These are phyloP conservation scores for Cyclotella baltica DNA, from an alignment of 108 stramenopile genomes.

Conservation along the genomic window DNA sequence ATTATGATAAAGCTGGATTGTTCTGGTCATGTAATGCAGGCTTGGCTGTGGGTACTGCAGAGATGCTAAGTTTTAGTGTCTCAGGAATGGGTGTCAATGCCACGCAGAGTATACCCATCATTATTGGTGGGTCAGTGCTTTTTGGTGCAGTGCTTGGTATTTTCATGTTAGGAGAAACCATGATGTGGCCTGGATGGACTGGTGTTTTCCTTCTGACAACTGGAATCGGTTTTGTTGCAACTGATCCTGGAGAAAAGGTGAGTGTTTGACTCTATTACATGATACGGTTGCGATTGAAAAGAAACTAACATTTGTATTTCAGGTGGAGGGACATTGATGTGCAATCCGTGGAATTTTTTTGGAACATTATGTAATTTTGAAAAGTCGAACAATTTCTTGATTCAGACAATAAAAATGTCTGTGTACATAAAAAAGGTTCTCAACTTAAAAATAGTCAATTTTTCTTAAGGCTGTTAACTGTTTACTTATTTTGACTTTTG, in stretches of 20 bases:
- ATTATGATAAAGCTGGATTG: constrained; percentile 26
- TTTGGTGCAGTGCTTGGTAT: constrained; percentile 69
- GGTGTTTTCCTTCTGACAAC: constrained; percentile 59
- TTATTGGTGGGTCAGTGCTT: constrained; percentile 76
- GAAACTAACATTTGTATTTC: no score
- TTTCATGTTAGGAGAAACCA: constrained; percentile 48
- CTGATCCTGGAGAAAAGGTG: constrained; percentile 44
- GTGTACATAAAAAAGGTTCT: no score
- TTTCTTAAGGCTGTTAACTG: no score
- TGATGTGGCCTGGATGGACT: constrained; percentile 62
- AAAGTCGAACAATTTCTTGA: no score
- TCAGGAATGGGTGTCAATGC: constrained; percentile 75
- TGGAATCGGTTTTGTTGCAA: constrained; percentile 69
- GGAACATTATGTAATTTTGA: no score
- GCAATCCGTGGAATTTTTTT: no score
- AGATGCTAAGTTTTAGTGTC: constrained; percentile 73
- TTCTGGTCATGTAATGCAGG: constrained; percentile 31
- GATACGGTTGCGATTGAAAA: no score
- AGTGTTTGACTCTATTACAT: no score
- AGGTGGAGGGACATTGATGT: no score
- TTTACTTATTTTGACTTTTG: no score
- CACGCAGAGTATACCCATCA: constrained; percentile 71
- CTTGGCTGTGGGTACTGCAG: constrained; percentile 59
- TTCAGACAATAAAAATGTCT: no score
- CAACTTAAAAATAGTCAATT: no score